Percentiles rank a stretch among this genome's conserved stretches.
Conservation (phyloP, 495 filamentous ascomycete genomes). For the Tirmania nivea region DNA sequence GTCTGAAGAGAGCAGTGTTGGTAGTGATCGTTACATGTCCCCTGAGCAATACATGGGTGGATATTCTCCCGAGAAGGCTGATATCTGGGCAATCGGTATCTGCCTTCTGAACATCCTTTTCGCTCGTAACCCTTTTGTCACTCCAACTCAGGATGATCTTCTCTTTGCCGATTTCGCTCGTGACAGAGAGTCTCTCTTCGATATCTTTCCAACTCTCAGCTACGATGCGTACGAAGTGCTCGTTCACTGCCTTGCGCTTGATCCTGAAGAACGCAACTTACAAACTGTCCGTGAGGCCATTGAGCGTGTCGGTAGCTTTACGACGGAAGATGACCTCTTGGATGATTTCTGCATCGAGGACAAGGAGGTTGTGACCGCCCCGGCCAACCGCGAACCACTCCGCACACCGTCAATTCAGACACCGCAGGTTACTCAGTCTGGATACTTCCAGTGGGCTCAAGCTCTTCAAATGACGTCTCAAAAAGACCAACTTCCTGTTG, state of each 20-base stretch:
- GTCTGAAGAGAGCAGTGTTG: slow-evolving; percentile 77
- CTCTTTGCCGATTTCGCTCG: slow-evolving; percentile 79
- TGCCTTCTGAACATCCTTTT: slow-evolving; percentile 92
- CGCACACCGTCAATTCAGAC: slow-evolving; percentile 88
- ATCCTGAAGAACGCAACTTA: slow-evolving; percentile 74
- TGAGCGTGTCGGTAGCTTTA: slow-evolving; percentile 65
- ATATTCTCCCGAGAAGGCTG: slow-evolving; percentile 82
- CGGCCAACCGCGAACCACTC: slow-evolving; percentile 81
- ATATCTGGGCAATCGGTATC: slow-evolving; percentile 91
- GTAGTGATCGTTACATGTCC: slow-evolving; percentile 97
- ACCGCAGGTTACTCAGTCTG: slow-evolving; percentile 53
- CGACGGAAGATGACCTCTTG: slow-evolving; percentile 69
- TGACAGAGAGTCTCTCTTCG: slow-evolving; percentile 85
- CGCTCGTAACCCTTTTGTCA: slow-evolving; percentile 81
- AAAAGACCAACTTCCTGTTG: slow-evolving; percentile 70
- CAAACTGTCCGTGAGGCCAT: slow-evolving; percentile 53
- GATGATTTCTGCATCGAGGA: slow-evolving; percentile 89
- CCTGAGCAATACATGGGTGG: slow-evolving; percentile 91
- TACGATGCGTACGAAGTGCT: slow-evolving; percentile 92
- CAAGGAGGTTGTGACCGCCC: slow-evolving; percentile 46
- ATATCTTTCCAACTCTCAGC: slow-evolving; percentile 96
- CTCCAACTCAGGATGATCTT: slow-evolving; percentile 64
- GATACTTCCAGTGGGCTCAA: slow-evolving; percentile 90
- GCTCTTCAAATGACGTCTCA: slow-evolving; percentile 51
- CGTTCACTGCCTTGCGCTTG: slow-evolving; percentile 63